Evolutionary conservation across 225 moss, liverwort and hornwort species (phyloP).

Genomic region (Marchantia polymorpha): DNA sequence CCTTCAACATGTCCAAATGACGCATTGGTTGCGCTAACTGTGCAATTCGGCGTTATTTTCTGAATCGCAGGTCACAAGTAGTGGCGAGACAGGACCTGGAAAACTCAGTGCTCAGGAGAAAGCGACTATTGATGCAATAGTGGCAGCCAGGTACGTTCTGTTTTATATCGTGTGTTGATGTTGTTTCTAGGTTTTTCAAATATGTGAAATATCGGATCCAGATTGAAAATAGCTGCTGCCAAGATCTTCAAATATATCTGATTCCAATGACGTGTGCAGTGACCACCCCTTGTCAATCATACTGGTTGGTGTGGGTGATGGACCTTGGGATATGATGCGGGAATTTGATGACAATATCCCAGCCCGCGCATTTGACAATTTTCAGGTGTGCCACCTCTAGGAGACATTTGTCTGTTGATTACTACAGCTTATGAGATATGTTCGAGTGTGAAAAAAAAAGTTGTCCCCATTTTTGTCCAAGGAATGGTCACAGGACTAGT

Average conservation of each 20-base stretch:
- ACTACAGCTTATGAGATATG: not conserved
- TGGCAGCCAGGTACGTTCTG: constrained; percentile 60
- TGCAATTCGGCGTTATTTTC: not conserved
- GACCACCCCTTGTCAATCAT: constrained; percentile 83
- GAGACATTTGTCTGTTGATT: not conserved
- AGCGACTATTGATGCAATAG: constrained; percentile 76
- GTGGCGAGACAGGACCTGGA: constrained; percentile 64
- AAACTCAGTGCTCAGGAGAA: constrained; percentile 73
- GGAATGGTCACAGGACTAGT: too few species aligned
- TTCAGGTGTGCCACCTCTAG: constrained; percentile 46
- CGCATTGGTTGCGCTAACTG: not conserved
- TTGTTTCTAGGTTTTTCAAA: not conserved
- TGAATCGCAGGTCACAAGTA: constrained; percentile 72
- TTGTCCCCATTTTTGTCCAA: not conserved
- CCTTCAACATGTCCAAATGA: not conserved
- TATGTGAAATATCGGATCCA: not conserved
- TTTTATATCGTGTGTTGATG: not conserved
- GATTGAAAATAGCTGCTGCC: not conserved
- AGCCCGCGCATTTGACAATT: constrained; percentile 83
- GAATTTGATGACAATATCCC: constrained; percentile 93
- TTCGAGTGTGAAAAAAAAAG: too few species aligned
- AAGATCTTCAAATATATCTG: not conserved
- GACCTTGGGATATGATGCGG: constrained; percentile 97
- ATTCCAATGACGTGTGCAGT: constrained; percentile 23
- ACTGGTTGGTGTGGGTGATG: constrained; percentile 90